These are phyloP conservation scores for Aspergillus pseudoterreus DNA, from an alignment of 2,329 filamentous ascomycete species.

Conservation along the genomic window DNA sequence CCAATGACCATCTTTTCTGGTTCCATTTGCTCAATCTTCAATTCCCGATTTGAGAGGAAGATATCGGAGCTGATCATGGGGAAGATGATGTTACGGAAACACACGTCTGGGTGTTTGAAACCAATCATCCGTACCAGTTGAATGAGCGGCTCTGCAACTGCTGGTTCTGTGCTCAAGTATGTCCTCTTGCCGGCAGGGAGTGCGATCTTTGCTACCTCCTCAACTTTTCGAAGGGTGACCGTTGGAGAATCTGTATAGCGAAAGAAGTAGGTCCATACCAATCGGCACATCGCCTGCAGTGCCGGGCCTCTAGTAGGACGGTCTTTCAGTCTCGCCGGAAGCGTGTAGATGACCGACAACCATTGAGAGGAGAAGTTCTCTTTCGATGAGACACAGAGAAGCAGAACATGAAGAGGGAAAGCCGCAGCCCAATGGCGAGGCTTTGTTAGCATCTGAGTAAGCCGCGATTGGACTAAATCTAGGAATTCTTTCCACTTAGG, in stretches of 20 bases:
- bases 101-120: conserved; percentile 88
- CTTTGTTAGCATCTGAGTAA: conserved; percentile 83
- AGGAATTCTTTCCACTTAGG: conserved; percentile 86
- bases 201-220: conserved; percentile 82
- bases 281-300: conserved; percentile 81
- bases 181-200: conserved; percentile 76
- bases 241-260: conserved; percentile 69
- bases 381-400: conserved; percentile 81
- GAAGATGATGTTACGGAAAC: conserved; percentile 89
- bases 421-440: conserved; percentile 87
- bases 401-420: conserved; percentile 80
- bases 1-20: conserved; percentile 97
- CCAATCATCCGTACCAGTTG: conserved; percentile 93
- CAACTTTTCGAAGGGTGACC: conserved; percentile 71
- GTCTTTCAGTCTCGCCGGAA: conserved; percentile 82
- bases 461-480: conserved; percentile 69
- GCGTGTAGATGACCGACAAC: conserved; percentile 72
- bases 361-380: conserved; percentile 84
- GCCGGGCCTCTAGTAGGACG: conserved; percentile 72
- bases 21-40: conserved; percentile 87
- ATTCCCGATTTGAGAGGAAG: conserved; percentile 71
- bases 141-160: conserved; percentile 84
- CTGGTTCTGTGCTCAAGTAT: conserved; percentile 75
- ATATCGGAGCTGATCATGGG: conserved; percentile 88
- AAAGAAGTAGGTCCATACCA: conserved; percentile 94